phyloP scores from a whole-genome alignment of 2,329 filamentous ascomycete genomes.

The Myrmaecium sp. region DNA sequence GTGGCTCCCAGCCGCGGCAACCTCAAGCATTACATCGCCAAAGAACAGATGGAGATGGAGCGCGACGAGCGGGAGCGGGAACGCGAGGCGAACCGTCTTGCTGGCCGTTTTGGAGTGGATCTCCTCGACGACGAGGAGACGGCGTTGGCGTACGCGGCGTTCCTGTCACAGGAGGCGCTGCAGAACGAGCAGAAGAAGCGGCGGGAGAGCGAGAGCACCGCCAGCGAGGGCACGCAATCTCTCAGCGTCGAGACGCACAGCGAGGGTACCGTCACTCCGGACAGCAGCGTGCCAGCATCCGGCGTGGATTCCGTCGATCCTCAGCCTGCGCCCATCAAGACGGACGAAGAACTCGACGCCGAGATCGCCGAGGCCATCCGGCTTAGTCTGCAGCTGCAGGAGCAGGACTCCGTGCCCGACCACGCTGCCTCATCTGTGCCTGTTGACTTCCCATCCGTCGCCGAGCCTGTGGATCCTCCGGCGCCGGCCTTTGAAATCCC shows the following conservation, averaged over 20 bases:
- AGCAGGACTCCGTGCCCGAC: slow-evolving; percentile 4
- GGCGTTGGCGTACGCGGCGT: slow-evolving; percentile 43
- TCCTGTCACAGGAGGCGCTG: slow-evolving; percentile 43
- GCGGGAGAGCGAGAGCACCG: slow-evolving; percentile 25
- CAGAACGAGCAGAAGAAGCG: slow-evolving; percentile 31
- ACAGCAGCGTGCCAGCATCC: too few species aligned
- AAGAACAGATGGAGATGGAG: slow-evolving; percentile 68
- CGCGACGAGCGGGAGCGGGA: slow-evolving; percentile 50
- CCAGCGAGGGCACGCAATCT: too few species aligned
- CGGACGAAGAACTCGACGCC: slow-evolving; percentile 34
- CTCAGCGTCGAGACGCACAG: slow-evolving; percentile 20
- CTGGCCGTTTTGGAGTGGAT: slow-evolving; percentile 69
- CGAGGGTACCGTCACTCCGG: slow-evolving; percentile 14
- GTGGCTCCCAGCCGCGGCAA: slow-evolving; percentile 48
- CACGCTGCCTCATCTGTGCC: too few species aligned
- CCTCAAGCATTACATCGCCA: slow-evolving; percentile 65
- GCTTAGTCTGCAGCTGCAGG: slow-evolving; percentile 22
- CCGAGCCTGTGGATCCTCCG: not conserved
- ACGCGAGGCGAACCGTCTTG: slow-evolving; percentile 54
- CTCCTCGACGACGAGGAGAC: slow-evolving; percentile 47
- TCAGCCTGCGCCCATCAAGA: slow-evolving; percentile 15
- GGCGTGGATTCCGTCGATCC: not conserved
- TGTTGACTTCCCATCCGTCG: slow-evolving; percentile 2
- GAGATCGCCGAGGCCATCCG: slow-evolving; percentile 48
- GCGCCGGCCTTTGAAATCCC: slow-evolving; percentile 23